Conservation (phyloP, 2,329 filamentous ascomycete genomes). For the Sclerotiophoma versabilis region DNA sequence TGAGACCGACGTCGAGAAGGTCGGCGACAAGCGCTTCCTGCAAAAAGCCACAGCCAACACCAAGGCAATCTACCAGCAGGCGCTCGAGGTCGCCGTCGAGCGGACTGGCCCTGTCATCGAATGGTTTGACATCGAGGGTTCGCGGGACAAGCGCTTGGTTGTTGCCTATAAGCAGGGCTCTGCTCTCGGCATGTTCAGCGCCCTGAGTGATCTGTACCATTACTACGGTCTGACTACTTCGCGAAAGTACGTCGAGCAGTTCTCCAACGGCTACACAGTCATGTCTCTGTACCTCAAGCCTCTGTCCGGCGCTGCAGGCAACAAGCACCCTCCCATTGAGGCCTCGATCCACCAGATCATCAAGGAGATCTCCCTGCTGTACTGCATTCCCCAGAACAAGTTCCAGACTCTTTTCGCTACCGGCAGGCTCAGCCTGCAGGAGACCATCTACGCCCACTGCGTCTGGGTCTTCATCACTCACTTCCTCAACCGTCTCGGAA, state of each 20-base stretch:
- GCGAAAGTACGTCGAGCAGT: conserved; percentile 96
- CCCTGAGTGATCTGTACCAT: conserved; percentile 94
- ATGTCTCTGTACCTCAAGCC: conserved; percentile 94
- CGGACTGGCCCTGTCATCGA: conserved; percentile 95
- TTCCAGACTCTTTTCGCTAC: conserved; percentile 89
- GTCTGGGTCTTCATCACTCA: conserved; percentile 98
- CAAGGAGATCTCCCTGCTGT: conserved; percentile 95
- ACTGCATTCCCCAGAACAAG: conserved; percentile 97
- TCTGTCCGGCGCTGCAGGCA: conserved; percentile 54
- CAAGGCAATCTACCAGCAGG: conserved; percentile 92
- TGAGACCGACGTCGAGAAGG: conserved; percentile 88
- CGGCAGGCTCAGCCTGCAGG: conserved; percentile 88
- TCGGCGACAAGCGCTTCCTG: conserved; percentile 92
- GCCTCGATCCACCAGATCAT: conserved; percentile 98
- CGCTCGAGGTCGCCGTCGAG: conserved; percentile 83
- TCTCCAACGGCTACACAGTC: conserved; percentile 96
- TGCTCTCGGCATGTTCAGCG: conserved; percentile 91
- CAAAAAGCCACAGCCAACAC: conserved; percentile 97
- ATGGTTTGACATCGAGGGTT: conserved; percentile 93
- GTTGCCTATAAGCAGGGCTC: conserved; percentile 94
- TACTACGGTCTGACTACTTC: conserved; percentile 98
- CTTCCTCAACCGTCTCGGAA: conserved; percentile 92
- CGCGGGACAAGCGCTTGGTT: conserved; percentile 90
- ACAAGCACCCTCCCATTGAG: conserved; percentile 79
- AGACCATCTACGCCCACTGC: conserved; percentile 96